A percentile compares a stretch with the other conserved stretches of the same genome.
Evolutionary conservation across 2,329 filamentous ascomycete species (phyloP).

Genomic region (Aureobasidium sp.): DNA sequence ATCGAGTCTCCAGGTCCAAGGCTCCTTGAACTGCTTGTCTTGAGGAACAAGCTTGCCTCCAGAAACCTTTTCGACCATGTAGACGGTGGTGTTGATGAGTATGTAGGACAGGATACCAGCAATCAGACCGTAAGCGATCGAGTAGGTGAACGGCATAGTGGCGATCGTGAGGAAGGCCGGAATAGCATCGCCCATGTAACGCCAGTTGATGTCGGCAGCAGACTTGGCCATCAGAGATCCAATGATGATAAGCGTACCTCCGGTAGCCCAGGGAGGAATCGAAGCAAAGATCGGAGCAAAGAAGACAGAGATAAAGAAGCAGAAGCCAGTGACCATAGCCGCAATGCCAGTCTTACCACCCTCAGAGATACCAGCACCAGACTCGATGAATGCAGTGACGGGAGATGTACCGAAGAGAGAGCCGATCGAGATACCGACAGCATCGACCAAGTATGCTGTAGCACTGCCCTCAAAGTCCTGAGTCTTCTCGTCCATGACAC

Average conservation of each 20-base stretch:
- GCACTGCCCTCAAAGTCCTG: constrained; percentile 84
- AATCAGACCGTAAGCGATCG: constrained; percentile 79
- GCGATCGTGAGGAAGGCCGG: constrained; percentile 79
- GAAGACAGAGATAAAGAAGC: constrained; percentile 82
- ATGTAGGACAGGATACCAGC: constrained; percentile 72
- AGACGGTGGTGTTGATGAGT: constrained; percentile 64
- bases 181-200: constrained; percentile 73
- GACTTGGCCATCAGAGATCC: constrained; percentile 80
- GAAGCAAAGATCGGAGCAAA: constrained; percentile 87
- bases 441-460: constrained; percentile 76
- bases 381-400: constrained; percentile 81
- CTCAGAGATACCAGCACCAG: constrained; percentile 74
- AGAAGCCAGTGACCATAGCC: constrained; percentile 67
- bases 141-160: constrained; percentile 86
- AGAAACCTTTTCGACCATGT: constrained; percentile 58
- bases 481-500: constrained; percentile 71
- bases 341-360: constrained; percentile 82
- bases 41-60: constrained; percentile 65
- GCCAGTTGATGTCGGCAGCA: constrained; percentile 81
- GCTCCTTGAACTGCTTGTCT: constrained; percentile 70
- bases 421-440: constrained; percentile 72
- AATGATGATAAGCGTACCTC: constrained; percentile 78
- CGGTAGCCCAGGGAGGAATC: constrained; percentile 83
- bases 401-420: constrained; percentile 70
- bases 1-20: constrained; percentile 70